Evolutionary conservation across 805 yeast genomes (phyloP), one percentile per base, ranked within the genome.

Genomic region (Yamadazyma phyllophila): DNA sequence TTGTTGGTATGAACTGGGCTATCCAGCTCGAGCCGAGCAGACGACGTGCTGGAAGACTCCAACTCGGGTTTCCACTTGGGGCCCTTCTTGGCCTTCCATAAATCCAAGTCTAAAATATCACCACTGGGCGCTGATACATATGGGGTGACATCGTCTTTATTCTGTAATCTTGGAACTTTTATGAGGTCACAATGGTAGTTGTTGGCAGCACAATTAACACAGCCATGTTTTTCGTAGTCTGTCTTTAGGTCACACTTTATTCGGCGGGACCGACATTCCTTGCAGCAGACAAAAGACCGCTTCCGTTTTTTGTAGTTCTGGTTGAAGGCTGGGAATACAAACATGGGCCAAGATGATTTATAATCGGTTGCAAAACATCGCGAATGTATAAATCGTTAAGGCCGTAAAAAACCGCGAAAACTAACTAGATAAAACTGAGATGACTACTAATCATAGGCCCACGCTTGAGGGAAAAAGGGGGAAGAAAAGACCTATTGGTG

Each of bases 401-500:
- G 24, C n/a, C n/a, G n/a, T n/a, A n/a, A n/a, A 20, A 20, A 20
- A 20, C 24, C 24, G 24, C 24, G 24, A 20, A 20, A 20, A 4
- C 24, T 20, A 20, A 20, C 6, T 20, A 20, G 24, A 20, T 20
- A 20, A 20, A 36, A 10, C 32, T 32, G 36, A 5, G 24, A 69
- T 68, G 73, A 67, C 74, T n/a, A 65, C 73, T 7, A 71, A 71
- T 48, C 74, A 71, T 48, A 57, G 74, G 40, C 76, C 76, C 7
- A 67, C 73, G 5, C 56, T 71, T 30, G 76, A 71, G 45, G 65
- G 69, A 39, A 71, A 71, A 48, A 54, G 66, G 35, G 75, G 76
- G 4, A 63, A 65, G 45, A 59, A 52, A 15, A 48, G 57, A 13
- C 45, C 50, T 1, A 67, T 69, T n/a, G 50, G 49, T 9, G 65